A percentile compares a stretch with the other conserved stretches of the same genome.
These are phyloP conservation scores for Candida anglica DNA, from an alignment of 805 yeast genomes.

Conservation along the genomic window DNA sequence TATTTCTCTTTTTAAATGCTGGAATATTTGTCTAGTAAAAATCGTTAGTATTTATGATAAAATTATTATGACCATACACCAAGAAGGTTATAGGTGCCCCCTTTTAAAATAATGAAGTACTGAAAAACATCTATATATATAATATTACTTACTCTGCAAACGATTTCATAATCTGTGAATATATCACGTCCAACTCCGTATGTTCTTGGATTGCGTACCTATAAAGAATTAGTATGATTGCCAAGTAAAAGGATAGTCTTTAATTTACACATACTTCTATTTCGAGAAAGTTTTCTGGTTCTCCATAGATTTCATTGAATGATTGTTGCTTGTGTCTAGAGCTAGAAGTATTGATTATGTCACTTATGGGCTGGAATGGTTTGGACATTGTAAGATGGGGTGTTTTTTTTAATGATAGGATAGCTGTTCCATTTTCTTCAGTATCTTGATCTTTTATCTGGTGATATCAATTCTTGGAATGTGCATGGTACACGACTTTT, in stretches of 20 bases:
- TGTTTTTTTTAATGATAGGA: too few relatives aligned
- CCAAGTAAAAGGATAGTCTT: not conserved
- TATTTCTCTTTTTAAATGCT: conserved; percentile 60
- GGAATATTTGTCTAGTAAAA: conserved; percentile 79
- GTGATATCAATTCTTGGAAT: too few relatives aligned
- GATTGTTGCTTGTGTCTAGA: conserved; percentile 50
- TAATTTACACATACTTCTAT: conserved; percentile 57
- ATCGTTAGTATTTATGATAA: conserved; percentile 9
- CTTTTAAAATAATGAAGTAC: too few relatives aligned
- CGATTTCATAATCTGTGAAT: conserved; percentile 90
- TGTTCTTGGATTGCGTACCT: conserved; percentile 69
- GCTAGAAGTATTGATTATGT: conserved; percentile 28
- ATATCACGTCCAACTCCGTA: conserved; percentile 61
- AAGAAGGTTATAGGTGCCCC: too few relatives aligned
- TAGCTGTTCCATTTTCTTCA: too few relatives aligned
- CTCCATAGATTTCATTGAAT: conserved; percentile 82
- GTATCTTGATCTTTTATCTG: too few relatives aligned
- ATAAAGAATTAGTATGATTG: conserved; percentile 1
- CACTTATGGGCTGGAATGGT: conserved; percentile 43
- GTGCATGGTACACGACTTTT: too few relatives aligned
- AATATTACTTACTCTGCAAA: conserved; percentile 51
- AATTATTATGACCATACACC: too few relatives aligned
- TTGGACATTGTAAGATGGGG: conserved; percentile 11
- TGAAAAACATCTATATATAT: not conserved
- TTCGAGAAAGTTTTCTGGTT: conserved; percentile 91